Evolutionary conservation across 768 basidiomycete species (phyloP), one percentile per base, ranked within the genome.

Genomic region (Lactarius deliciosus): DNA sequence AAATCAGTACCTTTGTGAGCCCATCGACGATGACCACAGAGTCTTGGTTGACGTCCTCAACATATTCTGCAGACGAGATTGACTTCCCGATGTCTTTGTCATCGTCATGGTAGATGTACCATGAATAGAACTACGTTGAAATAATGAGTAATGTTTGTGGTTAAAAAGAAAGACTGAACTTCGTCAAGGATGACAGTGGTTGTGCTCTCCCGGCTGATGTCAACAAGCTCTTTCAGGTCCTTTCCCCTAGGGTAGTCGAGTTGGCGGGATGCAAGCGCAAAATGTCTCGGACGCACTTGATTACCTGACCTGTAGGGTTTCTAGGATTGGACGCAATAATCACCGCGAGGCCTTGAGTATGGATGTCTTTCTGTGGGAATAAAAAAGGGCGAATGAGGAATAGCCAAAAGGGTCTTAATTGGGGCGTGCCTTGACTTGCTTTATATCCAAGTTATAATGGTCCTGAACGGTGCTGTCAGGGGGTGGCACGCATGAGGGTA

Each of bases 221-320:
- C 73, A 13, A 95, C 92, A 18, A 98, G 84, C 57, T 91, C 85
- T 72, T 89, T 85, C 61, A 98, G 84, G 9, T 96, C 91, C 16
- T 90, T 81, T 3, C 92, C 94, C 69, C 88, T 88, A 72, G 4
- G 45, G 43, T 4, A 16, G n/a, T 43, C 22, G 41, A 45, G 22
- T 61, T 3, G 25, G 22, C 40, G 20, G 16, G 15, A 55, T 9
- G 13, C 8, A 25, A 64, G 15, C 38, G 9, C 13, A 15, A 61
- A 60, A 18, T 36, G 45, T 54, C 28, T 40, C 20, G 62, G 13
- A 74, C 77, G 28, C 72, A 91, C 87, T 82, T 83, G 69, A 86
- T 84, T 62, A 89, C 86, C 75, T 96, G 95, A n/a, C 96, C 94
- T 1, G 96, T 97, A 3, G 96, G 95, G 74, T 97, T 98, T 62